Percentiles rank a stretch among this genome's conserved stretches.
Conservation (phyloP, 2,329 filamentous ascomycete genomes). For the Aureobasidium mangrovei region DNA sequence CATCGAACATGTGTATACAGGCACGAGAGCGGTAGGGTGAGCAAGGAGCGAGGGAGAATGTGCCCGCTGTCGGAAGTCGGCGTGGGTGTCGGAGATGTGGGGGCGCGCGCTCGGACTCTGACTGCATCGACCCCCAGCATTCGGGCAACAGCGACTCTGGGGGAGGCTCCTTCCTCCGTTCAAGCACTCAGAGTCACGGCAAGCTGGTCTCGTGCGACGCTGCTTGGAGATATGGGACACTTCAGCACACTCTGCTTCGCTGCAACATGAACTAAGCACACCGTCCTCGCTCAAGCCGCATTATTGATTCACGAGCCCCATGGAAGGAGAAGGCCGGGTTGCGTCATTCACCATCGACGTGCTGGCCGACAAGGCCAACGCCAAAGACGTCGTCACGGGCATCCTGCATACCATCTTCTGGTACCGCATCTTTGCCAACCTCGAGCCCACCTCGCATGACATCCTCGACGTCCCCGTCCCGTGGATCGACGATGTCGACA, state of each 20-base stretch:
- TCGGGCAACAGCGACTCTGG: too few relatives aligned
- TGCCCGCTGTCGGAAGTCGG: too few relatives aligned
- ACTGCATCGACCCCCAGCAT: too few relatives aligned
- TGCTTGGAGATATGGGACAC: too few relatives aligned
- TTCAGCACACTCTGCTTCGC: not conserved
- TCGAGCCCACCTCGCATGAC: constrained; percentile 74
- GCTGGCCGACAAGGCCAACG: constrained; percentile 80
- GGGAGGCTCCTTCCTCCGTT: too few relatives aligned
- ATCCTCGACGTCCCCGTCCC: constrained; percentile 85
- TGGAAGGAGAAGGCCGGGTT: constrained; percentile 54
- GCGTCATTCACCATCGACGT: constrained; percentile 91
- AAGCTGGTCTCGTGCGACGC: too few relatives aligned
- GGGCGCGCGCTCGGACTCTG: too few relatives aligned
- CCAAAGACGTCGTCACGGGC: constrained; percentile 89
- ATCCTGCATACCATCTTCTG: constrained; percentile 98
- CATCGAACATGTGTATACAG: too few relatives aligned
- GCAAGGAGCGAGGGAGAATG: too few relatives aligned
- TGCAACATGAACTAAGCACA: not conserved
- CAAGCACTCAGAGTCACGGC: too few relatives aligned
- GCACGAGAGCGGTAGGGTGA: too few relatives aligned
- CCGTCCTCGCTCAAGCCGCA: not conserved
- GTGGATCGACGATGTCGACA: constrained; percentile 78
- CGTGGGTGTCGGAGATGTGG: too few relatives aligned
- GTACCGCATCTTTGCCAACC: constrained; percentile 88
- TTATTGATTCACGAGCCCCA: not conserved